These are phyloP conservation scores for Cardiospermum halicacabum DNA, from an alignment of 345 rosid genomes.

Conservation along the genomic window DNA sequence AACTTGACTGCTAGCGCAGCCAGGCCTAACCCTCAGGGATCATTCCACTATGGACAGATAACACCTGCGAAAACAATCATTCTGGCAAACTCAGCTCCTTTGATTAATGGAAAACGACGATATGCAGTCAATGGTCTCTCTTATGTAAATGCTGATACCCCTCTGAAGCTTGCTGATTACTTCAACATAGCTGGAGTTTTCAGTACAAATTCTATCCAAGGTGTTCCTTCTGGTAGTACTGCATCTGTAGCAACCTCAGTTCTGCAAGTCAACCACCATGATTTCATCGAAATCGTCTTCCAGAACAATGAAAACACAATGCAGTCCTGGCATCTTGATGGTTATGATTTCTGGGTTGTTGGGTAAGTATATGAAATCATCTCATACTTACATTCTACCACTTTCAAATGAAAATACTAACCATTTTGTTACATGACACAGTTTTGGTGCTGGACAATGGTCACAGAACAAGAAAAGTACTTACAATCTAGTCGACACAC, in stretches of 20 bases:
- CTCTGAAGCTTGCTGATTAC: constrained; percentile 79
- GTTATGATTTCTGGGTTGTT: constrained; percentile 87
- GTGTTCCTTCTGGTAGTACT: constrained; percentile 43
- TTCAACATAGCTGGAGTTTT: constrained; percentile 68
- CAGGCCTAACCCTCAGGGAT: constrained; percentile 97
- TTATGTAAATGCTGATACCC: constrained; percentile 71
- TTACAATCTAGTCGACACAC: constrained; percentile 71
- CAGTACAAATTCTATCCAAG: constrained; percentile 45
- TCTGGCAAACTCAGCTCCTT: constrained; percentile 65
- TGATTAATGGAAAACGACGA: constrained; percentile 71
- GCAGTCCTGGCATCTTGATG: constrained; percentile 98
- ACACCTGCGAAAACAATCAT: constrained; percentile 43
- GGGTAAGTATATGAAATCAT: constrained; percentile 73
- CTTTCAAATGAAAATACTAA: constrained; percentile 16
- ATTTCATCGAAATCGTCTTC: constrained; percentile 68
- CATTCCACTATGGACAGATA: constrained; percentile 78
- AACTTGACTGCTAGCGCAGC: constrained; percentile 92
- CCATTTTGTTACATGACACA: constrained; percentile 20
- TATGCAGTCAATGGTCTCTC: constrained; percentile 82
- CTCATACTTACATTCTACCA: too few species aligned
- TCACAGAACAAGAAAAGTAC: constrained; percentile 39
- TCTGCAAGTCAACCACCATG: constrained; percentile 48
- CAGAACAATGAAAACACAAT: constrained; percentile 61
- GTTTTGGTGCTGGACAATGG: constrained; percentile 82
- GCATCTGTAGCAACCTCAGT: constrained; percentile 60